These are phyloP conservation scores for Isochrysis galbana DNA, from an alignment of 78 protist species.

Conservation along the genomic window DNA sequence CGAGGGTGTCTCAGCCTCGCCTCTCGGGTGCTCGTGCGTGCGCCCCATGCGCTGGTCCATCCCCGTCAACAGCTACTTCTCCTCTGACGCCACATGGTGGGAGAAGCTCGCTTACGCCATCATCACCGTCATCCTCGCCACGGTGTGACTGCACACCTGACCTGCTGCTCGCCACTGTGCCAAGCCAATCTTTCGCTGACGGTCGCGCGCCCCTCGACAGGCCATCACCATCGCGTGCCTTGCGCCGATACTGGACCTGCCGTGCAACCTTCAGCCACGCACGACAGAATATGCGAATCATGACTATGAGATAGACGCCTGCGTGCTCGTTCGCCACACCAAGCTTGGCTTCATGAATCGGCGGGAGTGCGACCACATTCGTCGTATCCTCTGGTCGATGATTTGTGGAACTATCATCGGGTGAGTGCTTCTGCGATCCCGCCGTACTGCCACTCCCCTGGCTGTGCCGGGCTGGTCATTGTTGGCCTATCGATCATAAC, in stretches of 20 bases:
- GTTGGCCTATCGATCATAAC: too few species aligned
- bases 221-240: too few species aligned
- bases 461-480: too few species aligned
- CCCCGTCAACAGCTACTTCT: neutral
- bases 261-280: neutral
- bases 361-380: neutral
- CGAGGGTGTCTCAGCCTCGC: too few species aligned
- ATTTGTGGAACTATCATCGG: neutral
- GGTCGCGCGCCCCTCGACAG: too few species aligned
- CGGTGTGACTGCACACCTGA: too few species aligned
- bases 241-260: neutral
- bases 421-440: too few species aligned
- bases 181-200: too few species aligned
- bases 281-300: neutral
- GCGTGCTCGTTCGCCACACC: neutral
- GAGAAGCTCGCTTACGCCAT: neutral
- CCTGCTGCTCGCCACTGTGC: too few species aligned
- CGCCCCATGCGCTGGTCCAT: neutral
- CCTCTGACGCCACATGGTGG: neutral
- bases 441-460: too few species aligned
- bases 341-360: neutral
- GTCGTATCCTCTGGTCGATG: neutral
- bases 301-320: neutral
- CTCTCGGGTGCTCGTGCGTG: neutral
- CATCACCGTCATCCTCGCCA: neutral